phyloP scores from a whole-genome alignment of 2,329 filamentous ascomycete genomes.

The Allantophomopsis cytisporea region DNA sequence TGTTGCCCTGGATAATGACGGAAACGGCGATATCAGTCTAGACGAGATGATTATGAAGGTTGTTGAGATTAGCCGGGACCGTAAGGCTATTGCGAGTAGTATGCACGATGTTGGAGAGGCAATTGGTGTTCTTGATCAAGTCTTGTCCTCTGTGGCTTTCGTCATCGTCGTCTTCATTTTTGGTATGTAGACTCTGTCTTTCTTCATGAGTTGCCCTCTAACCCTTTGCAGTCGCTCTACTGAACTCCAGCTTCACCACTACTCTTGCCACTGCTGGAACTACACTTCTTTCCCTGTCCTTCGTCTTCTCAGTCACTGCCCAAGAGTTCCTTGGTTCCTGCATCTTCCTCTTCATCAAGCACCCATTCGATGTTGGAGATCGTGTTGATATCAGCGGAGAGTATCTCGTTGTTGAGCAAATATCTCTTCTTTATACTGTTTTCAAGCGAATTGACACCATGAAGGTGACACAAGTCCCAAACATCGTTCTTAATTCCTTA shows the following conservation, averaged over 20 bases:
- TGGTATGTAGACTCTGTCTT: conserved; percentile 30
- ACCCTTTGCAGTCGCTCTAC: conserved; percentile 54
- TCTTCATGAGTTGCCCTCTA: conserved; percentile 12
- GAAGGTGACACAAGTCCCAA: conserved; percentile 64
- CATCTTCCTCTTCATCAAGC: conserved; percentile 98
- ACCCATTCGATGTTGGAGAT: conserved; percentile 92
- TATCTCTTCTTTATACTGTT: conserved; percentile 84
- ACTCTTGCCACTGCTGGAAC: conserved; percentile 86
- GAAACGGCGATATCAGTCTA: conserved; percentile 86
- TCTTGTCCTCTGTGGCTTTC: conserved; percentile 70
- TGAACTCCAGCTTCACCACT: conserved; percentile 73
- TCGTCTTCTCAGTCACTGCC: conserved; percentile 82
- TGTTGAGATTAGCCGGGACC: conserved; percentile 69
- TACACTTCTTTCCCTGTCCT: conserved; percentile 85
- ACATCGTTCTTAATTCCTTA: conserved; percentile 81
- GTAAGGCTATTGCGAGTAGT: conserved; percentile 79
- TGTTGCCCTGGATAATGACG: conserved; percentile 65
- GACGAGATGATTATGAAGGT: conserved; percentile 87
- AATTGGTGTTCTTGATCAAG: conserved; percentile 76
- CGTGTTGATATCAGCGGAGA: conserved; percentile 67
- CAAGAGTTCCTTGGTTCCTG: conserved; percentile 97
- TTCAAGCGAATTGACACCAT: conserved; percentile 75
- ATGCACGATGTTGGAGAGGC: conserved; percentile 98
- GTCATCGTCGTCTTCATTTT: conserved; percentile 77
- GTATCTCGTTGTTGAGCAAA: conserved; percentile 77